Evolutionary conservation across 2,329 filamentous ascomycete species (phyloP).

Genomic region (Xylariaceae sp.): DNA sequence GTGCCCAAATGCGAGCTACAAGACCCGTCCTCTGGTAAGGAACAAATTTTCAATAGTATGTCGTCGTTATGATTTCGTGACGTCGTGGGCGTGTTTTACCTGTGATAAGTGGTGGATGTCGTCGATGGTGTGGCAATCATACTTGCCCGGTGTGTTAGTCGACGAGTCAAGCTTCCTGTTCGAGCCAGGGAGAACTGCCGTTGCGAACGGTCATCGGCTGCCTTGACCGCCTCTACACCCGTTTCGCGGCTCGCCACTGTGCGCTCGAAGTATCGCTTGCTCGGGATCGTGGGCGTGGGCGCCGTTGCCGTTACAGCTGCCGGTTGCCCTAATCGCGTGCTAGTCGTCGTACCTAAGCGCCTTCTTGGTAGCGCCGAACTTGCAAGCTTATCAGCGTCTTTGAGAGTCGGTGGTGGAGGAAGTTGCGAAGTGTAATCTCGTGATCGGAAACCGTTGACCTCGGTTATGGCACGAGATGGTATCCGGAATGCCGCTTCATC

Average conservation of each 20-base stretch:
- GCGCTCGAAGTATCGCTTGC: conserved; percentile 47
- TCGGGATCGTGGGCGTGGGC: conserved; percentile 30
- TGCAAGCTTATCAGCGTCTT: conserved; percentile 33
- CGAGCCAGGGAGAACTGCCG: conserved; percentile 44
- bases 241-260: conserved; percentile 39
- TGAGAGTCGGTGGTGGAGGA: conserved; percentile 30
- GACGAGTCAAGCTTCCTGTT: conserved; percentile 41
- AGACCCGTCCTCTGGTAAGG: conserved; percentile 21
- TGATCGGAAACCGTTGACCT: conserved; percentile 40
- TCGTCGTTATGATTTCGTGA: conserved; percentile 30
- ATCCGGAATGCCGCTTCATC: conserved; percentile 48
- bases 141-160: conserved; percentile 42
- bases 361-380: conserved; percentile 49
- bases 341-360: conserved; percentile 46
- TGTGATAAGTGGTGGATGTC: conserved; percentile 37
- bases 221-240: conserved; percentile 34
- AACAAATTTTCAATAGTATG: conserved; percentile 30
- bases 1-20: conserved; percentile 23
- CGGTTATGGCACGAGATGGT: conserved; percentile 55
- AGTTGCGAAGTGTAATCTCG: conserved; percentile 40
- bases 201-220: conserved; percentile 39
- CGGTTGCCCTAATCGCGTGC: conserved; percentile 42
- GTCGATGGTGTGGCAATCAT: conserved; percentile 38
- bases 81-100: conserved; percentile 33
- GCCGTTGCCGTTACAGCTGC: conserved; percentile 28